Conservation (phyloP, 257 asterid genomes). For the Eustoma russellianum region DNA sequence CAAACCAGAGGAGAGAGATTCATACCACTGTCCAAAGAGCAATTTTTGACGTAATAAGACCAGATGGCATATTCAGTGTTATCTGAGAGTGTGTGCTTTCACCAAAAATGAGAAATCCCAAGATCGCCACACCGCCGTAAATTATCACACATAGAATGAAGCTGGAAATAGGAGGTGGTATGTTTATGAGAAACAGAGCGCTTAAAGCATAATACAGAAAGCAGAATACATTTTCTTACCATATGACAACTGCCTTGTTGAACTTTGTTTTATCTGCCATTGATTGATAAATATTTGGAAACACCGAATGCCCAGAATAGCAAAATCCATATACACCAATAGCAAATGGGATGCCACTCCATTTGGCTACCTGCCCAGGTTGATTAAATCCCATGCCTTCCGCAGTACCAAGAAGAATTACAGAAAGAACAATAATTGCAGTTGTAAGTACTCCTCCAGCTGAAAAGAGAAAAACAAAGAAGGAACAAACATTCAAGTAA, state of each 20-base stretch:
- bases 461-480: constrained; percentile 17
- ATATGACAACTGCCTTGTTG: constrained; percentile 43
- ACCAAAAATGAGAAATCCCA: constrained; percentile 81
- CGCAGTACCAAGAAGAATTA: constrained; percentile 41
- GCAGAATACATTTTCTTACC: constrained; percentile 21
- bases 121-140: constrained; percentile 59
- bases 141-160: constrained; percentile 47
- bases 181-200: neutral
- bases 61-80: constrained; percentile 58
- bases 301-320: constrained; percentile 77
- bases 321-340: constrained; percentile 80
- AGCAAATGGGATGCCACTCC: constrained; percentile 72
- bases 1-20: neutral
- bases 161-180: constrained; percentile 25
- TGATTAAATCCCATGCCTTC: constrained; percentile 42
- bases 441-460: constrained; percentile 77
- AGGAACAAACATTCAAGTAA: neutral
- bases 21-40: constrained; percentile 84
- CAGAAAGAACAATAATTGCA: constrained; percentile 36
- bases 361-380: constrained; percentile 31
- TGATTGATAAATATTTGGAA: constrained; percentile 86
- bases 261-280: constrained; percentile 86
- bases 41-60: constrained; percentile 43
- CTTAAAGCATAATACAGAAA: neutral
- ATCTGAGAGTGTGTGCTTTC: constrained; percentile 57